Conservation (phyloP, 2,329 filamentous ascomycete species). For the Dactylellina drechsleri region DNA sequence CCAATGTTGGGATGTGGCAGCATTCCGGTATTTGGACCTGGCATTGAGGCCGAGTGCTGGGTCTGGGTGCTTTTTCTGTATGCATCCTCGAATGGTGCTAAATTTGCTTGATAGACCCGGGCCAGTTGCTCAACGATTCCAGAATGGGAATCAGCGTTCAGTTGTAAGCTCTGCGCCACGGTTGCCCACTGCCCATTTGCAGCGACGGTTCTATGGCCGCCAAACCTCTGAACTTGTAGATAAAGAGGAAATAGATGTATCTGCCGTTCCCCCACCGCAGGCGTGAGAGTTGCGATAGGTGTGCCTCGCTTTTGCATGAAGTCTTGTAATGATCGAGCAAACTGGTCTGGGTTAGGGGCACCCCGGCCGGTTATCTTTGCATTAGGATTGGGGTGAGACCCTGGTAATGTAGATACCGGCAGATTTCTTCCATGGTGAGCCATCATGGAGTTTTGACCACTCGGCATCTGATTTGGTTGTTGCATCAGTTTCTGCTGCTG, state of each 20-base stretch:
- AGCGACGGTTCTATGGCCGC: conserved; percentile 79
- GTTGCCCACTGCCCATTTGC: conserved; percentile 77
- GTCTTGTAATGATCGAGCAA: conserved; percentile 78
- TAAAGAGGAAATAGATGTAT: conserved; percentile 83
- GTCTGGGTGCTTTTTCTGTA: conserved; percentile 56
- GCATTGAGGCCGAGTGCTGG: conserved; percentile 50
- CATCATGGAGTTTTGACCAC: conserved; percentile 61
- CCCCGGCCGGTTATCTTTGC: conserved; percentile 57
- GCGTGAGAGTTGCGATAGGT: conserved; percentile 75
- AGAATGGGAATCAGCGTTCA: conserved; percentile 72
- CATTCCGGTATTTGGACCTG: conserved; percentile 47
- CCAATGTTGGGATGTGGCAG: conserved; percentile 46
- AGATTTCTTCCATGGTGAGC: conserved; percentile 68
- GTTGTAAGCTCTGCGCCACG: conserved; percentile 73
- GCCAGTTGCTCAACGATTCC: conserved; percentile 74
- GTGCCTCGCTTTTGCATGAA: conserved; percentile 80
- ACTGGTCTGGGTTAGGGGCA: conserved; percentile 71
- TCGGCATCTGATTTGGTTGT: conserved; percentile 63
- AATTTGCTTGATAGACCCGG: conserved; percentile 47
- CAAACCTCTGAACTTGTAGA: conserved; percentile 77
- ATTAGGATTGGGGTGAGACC: conserved; percentile 63
- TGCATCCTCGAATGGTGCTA: conserved; percentile 55
- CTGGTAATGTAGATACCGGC: conserved; percentile 68
- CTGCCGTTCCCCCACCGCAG: conserved; percentile 76
- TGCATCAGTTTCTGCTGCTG: conserved; percentile 63